Percentiles rank a stretch among this genome's conserved stretches.
Evolutionary conservation across 805 yeast genomes (phyloP).

Genomic region (Saturnispora kantuleensis): DNA sequence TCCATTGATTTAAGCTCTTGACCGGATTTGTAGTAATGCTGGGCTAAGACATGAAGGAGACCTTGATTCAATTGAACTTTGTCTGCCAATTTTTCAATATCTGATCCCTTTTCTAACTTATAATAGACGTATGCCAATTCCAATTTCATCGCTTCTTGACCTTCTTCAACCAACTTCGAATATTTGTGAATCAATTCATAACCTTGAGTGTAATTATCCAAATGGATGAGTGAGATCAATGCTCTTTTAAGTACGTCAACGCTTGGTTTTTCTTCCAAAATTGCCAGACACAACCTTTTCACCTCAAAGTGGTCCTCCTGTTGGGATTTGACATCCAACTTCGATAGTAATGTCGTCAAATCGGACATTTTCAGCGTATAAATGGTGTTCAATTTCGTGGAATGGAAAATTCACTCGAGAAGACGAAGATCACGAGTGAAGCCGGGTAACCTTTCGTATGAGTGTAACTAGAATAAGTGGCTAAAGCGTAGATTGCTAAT

Average conservation of each 20-base stretch:
- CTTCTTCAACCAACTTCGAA: not conserved
- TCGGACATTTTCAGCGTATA: conserved; percentile 6
- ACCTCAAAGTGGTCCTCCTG: conserved; percentile 29
- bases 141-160: conserved; percentile 25
- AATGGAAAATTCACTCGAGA: not conserved
- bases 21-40: conserved; percentile 41
- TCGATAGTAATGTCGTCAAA: conserved; percentile 24
- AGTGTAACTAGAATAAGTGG: not conserved
- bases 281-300: conserved; percentile 22
- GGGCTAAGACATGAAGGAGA: conserved; percentile 38
- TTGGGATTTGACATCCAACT: conserved; percentile 27
- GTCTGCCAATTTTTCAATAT: no score
- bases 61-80: no score
- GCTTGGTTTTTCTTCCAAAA: conserved; percentile 23
- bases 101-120: conserved; percentile 30
- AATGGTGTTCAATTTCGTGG: not conserved
- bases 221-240: conserved; percentile 48
- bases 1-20: conserved; percentile 34
- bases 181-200: conserved; percentile 17
- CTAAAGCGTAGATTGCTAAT: no score
- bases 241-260: conserved; percentile 30
- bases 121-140: conserved; percentile 54
- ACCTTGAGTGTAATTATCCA: conserved; percentile 47
- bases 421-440: not conserved
- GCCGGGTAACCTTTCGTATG: not conserved